These are phyloP conservation scores for Paraphoma sp. DNA, from an alignment of 2,329 filamentous ascomycete genomes.

Conservation along the genomic window DNA sequence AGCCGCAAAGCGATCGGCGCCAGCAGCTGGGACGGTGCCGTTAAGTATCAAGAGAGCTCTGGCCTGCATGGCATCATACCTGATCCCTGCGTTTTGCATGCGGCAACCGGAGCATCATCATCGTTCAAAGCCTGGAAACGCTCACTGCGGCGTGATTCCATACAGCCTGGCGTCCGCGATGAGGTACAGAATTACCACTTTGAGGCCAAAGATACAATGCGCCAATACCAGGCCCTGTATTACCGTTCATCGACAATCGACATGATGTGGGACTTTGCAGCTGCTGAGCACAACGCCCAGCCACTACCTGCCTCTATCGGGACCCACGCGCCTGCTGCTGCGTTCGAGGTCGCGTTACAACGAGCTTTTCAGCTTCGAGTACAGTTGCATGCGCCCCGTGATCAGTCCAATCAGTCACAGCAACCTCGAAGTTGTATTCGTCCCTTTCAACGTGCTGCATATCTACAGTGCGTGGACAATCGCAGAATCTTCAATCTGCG, in stretches of 20 bases:
- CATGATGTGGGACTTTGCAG: slow-evolving; percentile 3
- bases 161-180: slow-evolving; percentile 1
- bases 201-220: slow-evolving; percentile 9
- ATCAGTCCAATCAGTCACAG: too few relatives aligned
- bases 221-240: slow-evolving; percentile 22
- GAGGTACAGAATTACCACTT: slow-evolving; percentile 14
- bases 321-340: slow-evolving; percentile 4
- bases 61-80: slow-evolving; percentile 37
- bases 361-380: too few relatives aligned
- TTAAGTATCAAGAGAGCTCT: slow-evolving; percentile 36
- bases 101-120: slow-evolving; percentile 20
- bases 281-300: slow-evolving; percentile 7
- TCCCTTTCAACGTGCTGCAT: too few relatives aligned
- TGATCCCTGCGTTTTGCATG: slow-evolving; percentile 34
- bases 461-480: too few relatives aligned
- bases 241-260: slow-evolving; percentile 5
- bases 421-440: too few relatives aligned
- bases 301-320: slow-evolving; percentile 12
- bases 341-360: too few relatives aligned
- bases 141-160: slow-evolving; percentile 1
- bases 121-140: slow-evolving; percentile 21
- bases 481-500: slow-evolving; percentile 19
- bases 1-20: slow-evolving; percentile 21
- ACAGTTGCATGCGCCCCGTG: too few relatives aligned
- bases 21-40: slow-evolving; percentile 25